phyloP scores from a whole-genome alignment of 352 stramenopile species.

The Globisporangium sylvaticum region DNA sequence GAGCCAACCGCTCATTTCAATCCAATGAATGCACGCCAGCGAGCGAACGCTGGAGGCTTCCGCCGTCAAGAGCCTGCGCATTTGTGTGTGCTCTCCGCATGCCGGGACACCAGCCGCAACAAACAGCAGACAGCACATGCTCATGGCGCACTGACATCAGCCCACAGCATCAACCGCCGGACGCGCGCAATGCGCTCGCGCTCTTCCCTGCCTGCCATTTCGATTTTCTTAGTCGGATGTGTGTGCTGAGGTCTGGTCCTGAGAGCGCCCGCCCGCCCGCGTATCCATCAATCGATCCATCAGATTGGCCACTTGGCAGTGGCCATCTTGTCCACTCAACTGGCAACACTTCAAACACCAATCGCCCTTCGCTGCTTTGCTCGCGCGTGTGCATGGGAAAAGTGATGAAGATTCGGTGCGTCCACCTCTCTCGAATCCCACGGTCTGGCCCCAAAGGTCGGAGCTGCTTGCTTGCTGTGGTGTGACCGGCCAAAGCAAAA shows the following conservation, averaged over 20 bases:
- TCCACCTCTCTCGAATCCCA: not conserved
- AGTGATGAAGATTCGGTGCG: not conserved
- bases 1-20: no score
- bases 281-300: not conserved
- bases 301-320: not conserved
- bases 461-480: no score
- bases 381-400: not conserved
- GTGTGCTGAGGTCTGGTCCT: not conserved
- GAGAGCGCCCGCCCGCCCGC: not conserved
- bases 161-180: no score
- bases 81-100: no score
- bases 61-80: no score
- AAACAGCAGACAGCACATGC: no score
- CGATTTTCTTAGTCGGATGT: not conserved
- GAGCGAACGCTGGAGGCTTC: no score
- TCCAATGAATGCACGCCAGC: no score
- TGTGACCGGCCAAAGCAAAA: no score
- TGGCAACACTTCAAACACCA: not conserved
- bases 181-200: not conserved
- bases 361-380: no score
- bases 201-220: not conserved
- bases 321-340: not conserved
- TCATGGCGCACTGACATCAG: no score
- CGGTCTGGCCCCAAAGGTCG: not conserved
- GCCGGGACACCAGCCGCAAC: no score